Evolutionary conservation across 163 green algal genomes (phyloP), one percentile per base, ranked within the genome.

Genomic region (Prototheca wickerhamii): DNA sequence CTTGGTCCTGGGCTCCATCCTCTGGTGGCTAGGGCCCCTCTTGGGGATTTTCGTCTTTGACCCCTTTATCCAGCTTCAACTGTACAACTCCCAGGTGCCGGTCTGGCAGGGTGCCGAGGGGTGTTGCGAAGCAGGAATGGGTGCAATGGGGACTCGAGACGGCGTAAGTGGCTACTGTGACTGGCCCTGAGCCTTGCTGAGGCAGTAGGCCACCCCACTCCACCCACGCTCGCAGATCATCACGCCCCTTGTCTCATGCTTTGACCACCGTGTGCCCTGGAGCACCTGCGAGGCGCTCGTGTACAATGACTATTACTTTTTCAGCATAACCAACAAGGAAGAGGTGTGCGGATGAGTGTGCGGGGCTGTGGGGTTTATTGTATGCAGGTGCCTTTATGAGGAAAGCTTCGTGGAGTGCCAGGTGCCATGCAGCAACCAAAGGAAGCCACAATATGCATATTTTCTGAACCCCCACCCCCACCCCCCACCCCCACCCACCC

Each of bases 301-400:
- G 18, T 28, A 28, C 34, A 52, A 63, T 20, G 33, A 63, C 5
- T 73, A 73, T 34, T 63, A 62, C 35, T 76, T 79, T 51, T 79
- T 54, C 50, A 72, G 76, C 58, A 63, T 79, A 25, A 75, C 61
- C 7, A 79, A 79, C 46, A n/a, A 37, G 1, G 58, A 69, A 10
- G 30, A 75, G 63, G 64, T 77, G 34, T 21, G 53, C 10, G 4
- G 35, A 1, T 44, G 29, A 26, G 54, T 15, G 10, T 23, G 40
- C 15, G 40, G 15, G 40, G 15, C 15, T 49, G 10, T 49, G 10
- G 15, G 10, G 10, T 49, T 49, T 49, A 49, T 49, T 49, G 10
- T 49, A 23, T 49, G 15, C 15, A 23, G 10, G 10, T 49, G 15
- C 15, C 15, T 49, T 23, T 49, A 23, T 49, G 15, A 23, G 10